phyloP scores from a whole-genome alignment of 2,329 filamentous ascomycete species.

The Colletotrichum lupini region DNA sequence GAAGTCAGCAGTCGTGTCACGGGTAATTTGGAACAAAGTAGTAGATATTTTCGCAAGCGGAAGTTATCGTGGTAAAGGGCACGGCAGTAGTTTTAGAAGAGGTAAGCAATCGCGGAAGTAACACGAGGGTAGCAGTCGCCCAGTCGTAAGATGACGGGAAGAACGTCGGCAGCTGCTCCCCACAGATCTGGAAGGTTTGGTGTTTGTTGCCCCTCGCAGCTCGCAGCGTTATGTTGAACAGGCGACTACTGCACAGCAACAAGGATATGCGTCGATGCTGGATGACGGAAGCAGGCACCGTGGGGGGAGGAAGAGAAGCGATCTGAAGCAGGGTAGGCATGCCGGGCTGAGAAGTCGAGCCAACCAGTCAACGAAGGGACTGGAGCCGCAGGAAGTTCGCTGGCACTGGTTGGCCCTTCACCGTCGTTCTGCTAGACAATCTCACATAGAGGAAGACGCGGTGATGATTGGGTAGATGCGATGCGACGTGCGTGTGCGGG shows the following conservation, averaged over 20 bases:
- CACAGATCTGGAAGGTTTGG: neutral
- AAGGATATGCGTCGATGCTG: slow-evolving; percentile 13
- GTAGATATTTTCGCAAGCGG: neutral
- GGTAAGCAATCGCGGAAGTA: neutral
- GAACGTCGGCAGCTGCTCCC: neutral
- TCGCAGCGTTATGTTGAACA: slow-evolving; percentile 12
- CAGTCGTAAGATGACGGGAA: neutral
- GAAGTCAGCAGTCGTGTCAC: slow-evolving; percentile 28
- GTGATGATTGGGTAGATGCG: slow-evolving; percentile 22
- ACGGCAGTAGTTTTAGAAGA: slow-evolving; percentile 10
- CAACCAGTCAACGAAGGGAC: slow-evolving; percentile 14
- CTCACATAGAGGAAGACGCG: neutral
- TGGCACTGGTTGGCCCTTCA: slow-evolving; percentile 15
- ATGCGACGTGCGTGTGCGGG: neutral
- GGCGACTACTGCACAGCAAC: slow-evolving; percentile 18
- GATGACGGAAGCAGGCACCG: slow-evolving; percentile 31
- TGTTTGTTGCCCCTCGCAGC: slow-evolving; percentile 4
- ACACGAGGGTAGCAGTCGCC: neutral
- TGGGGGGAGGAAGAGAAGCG: slow-evolving; percentile 1
- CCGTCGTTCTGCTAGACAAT: slow-evolving; percentile 19
- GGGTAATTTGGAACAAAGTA: neutral
- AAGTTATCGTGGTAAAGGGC: slow-evolving; percentile 17
- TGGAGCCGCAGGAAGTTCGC: neutral
- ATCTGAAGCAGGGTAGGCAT: slow-evolving; percentile 5
- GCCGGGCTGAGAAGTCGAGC: neutral